Conservation (phyloP, 2,329 filamentous ascomycete genomes). For the Fonsecaea pugnacius region DNA sequence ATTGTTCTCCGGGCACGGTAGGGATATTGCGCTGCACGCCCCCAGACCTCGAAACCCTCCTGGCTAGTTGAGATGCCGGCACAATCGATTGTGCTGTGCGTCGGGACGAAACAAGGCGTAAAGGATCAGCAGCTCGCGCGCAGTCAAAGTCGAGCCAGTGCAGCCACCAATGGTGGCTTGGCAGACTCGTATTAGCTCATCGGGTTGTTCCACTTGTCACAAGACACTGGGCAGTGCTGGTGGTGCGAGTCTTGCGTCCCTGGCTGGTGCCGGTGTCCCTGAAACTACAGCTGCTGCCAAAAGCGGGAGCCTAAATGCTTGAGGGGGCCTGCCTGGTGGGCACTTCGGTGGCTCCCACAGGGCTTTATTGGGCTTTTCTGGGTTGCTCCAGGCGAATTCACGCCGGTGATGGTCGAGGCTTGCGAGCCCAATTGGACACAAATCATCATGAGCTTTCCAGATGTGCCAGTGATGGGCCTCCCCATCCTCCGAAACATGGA, state of each 20-base stretch:
- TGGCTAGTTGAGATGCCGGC: neutral
- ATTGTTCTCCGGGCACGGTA: neutral
- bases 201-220: conserved; percentile 12
- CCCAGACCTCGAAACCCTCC: neutral
- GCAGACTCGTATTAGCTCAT: conserved; percentile 2
- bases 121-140: conserved; percentile 13
- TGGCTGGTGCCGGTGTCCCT: neutral
- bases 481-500: neutral
- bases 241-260: neutral
- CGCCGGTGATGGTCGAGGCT: conserved; percentile 1
- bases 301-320: conserved; percentile 1
- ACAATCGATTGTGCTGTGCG: conserved; percentile 2
- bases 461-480: neutral
- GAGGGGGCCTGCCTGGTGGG: neutral
- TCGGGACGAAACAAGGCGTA: neutral
- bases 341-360: neutral
- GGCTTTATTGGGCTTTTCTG: neutral
- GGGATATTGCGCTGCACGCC: neutral
- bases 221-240: conserved; percentile 8
- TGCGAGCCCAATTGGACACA: conserved; percentile 5
- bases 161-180: conserved; percentile 5
- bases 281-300: conserved; percentile 13
- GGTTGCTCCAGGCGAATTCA: neutral
- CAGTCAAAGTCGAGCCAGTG: conserved; percentile 3
- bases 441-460: neutral